Percentiles rank a stretch among this genome's conserved stretches.
phyloP scores from a whole-genome alignment of 2,329 filamentous ascomycete genomes.

The Colletotrichum tofieldiae region DNA sequence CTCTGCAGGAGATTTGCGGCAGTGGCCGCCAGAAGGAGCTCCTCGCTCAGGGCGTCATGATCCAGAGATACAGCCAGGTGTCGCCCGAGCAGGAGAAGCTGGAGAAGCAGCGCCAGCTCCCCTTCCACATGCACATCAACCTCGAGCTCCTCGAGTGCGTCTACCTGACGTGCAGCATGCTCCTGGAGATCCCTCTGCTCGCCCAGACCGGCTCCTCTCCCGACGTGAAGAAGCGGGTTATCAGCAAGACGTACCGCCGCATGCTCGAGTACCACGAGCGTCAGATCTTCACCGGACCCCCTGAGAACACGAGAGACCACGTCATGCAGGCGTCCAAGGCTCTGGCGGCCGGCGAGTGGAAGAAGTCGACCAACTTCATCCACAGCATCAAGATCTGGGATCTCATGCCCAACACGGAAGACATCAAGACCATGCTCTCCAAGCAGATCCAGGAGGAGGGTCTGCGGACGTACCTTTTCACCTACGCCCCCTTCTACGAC shows the following conservation, averaged over 20 bases:
- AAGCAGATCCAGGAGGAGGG: conserved; percentile 99
- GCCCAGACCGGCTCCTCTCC: conserved; percentile 97
- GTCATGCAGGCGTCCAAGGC: conserved; percentile 99
- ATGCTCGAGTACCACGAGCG: conserved; percentile 99
- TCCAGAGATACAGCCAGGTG: conserved; percentile 96
- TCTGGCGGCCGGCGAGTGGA: conserved; percentile 97
- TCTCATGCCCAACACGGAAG: conserved; percentile 90
- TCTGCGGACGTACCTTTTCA: conserved; percentile 98
- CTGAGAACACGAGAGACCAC: conserved; percentile 98
- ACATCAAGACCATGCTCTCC: conserved; percentile 97
- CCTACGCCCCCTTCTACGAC: conserved; percentile 99
- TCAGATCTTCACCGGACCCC: conserved; percentile 98
- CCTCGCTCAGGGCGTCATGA: conserved; percentile 97
- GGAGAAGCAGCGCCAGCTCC: conserved; percentile 96
- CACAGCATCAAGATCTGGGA: conserved; percentile 99
- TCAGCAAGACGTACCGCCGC: conserved; percentile 99
- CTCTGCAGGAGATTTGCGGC: conserved; percentile 97
- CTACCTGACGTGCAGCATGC: conserved; percentile 99
- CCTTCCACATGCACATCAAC: conserved; percentile 99
- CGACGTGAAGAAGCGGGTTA: conserved; percentile 96
- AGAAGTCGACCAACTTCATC: conserved; percentile 94
- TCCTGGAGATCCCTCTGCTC: conserved; percentile 96
- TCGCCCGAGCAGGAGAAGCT: conserved; percentile 97
- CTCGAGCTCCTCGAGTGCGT: conserved; percentile 97
- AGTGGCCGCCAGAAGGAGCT: conserved; percentile 98